Conservation (phyloP, 345 rosid species). For the Lenwebbia sp. region DNA sequence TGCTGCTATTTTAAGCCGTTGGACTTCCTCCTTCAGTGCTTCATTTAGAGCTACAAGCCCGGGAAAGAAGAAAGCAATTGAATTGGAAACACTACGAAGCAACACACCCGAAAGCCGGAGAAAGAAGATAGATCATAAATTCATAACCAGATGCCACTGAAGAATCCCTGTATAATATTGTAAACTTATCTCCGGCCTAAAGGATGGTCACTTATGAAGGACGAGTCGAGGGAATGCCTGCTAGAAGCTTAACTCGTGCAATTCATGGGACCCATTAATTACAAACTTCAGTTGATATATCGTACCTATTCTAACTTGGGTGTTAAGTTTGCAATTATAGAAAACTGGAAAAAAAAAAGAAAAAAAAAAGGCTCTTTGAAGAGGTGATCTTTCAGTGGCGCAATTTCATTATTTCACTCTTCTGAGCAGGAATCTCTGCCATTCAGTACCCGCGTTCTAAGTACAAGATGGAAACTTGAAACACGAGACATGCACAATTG, state of each 20-base stretch:
- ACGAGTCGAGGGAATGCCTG: background rate
- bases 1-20: constrained; percentile 75
- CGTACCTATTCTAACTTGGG: background rate
- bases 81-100: background rate
- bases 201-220: background rate
- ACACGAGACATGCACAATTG: background rate
- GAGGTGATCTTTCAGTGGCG: background rate
- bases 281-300: background rate
- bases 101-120: background rate
- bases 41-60: constrained; percentile 66
- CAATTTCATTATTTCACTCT: background rate
- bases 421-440: background rate
- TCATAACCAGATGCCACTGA: background rate
- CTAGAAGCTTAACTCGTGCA: background rate
- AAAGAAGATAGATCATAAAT: background rate
- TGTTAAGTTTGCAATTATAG: background rate
- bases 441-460: background rate
- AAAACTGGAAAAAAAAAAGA: background rate
- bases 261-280: background rate
- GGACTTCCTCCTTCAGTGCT: constrained; percentile 72
- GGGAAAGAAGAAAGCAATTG: background rate
- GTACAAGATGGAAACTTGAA: background rate
- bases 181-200: background rate
- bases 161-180: background rate
- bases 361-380: background rate